phyloP scores from a whole-genome alignment of 257 asterid species.

The Solanum chmielewskii region DNA sequence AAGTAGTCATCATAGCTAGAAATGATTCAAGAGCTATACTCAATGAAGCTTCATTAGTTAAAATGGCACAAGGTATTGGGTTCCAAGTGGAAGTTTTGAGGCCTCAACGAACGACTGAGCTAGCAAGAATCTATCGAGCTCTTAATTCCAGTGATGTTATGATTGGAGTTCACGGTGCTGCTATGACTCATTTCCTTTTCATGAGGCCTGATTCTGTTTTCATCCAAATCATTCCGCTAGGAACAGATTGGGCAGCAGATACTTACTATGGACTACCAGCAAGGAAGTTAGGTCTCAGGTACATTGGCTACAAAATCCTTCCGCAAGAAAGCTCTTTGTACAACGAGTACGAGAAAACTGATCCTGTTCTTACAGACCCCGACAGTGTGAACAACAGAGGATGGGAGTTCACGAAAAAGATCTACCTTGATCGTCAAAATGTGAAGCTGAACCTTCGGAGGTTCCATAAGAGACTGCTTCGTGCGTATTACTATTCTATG shows the following conservation, averaged over 20 bases:
- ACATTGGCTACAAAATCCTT: conserved; percentile 59
- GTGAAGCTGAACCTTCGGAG: conserved; percentile 25
- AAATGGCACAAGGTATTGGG: conserved; percentile 49
- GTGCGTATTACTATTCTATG: not conserved
- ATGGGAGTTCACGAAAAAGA: conserved; percentile 36
- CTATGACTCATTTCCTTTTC: conserved; percentile 73
- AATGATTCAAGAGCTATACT: conserved; percentile 49
- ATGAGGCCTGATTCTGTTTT: conserved; percentile 57
- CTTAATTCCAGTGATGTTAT: conserved; percentile 69
- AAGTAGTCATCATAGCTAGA: conserved; percentile 44
- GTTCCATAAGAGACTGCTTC: conserved; percentile 30
- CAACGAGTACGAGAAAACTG: conserved; percentile 33
- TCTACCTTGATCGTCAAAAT: conserved; percentile 54
- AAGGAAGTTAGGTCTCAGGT: conserved; percentile 43
- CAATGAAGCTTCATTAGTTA: conserved; percentile 42
- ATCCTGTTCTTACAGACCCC: conserved; percentile 45
- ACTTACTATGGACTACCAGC: conserved; percentile 60
- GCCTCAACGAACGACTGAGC: conserved; percentile 45
- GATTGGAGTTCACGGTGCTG: conserved; percentile 92
- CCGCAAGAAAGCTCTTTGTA: conserved; percentile 65
- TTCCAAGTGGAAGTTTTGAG: conserved; percentile 43
- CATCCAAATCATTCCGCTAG: conserved; percentile 69
- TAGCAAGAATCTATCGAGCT: conserved; percentile 32
- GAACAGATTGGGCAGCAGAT: conserved; percentile 80
- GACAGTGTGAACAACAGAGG: conserved; percentile 24